Conservation (phyloP, 2,329 filamentous ascomycete genomes). For the Drechslerella dactyloides region DNA sequence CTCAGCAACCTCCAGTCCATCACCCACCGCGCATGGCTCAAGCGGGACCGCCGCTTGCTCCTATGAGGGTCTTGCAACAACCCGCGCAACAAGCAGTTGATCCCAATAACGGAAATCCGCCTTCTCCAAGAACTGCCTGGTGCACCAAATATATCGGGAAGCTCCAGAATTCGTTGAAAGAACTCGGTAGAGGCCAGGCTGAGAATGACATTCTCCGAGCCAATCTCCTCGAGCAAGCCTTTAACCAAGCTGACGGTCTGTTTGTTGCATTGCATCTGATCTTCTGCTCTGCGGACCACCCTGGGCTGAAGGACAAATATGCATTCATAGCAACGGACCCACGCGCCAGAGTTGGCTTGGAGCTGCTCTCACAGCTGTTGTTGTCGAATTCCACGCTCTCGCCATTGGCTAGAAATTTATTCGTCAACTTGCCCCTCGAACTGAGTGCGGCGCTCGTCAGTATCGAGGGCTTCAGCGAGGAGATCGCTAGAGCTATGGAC, state of each 20-base stretch:
- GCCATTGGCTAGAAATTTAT: conserved; percentile 18
- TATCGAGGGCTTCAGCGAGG: conserved; percentile 27
- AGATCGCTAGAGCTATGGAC: conserved; percentile 19
- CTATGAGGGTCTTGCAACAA: too few relatives aligned
- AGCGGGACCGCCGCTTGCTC: too few relatives aligned
- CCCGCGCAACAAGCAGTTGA: too few relatives aligned
- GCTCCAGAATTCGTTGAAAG: conserved; percentile 24
- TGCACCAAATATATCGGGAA: conserved; percentile 15
- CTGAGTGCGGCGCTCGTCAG: background rate
- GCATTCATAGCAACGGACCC: conserved; percentile 17
- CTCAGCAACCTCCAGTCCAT: too few relatives aligned
- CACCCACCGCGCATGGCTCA: too few relatives aligned
- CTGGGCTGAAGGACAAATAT: conserved; percentile 19
- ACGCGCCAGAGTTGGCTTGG: conserved; percentile 19
- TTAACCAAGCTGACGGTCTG: conserved; percentile 34
- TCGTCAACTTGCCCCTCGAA: conserved; percentile 23
- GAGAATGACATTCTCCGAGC: conserved; percentile 34
- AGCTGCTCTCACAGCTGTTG: conserved; percentile 38
- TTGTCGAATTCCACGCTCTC: conserved; percentile 33
- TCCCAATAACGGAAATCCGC: too few relatives aligned
- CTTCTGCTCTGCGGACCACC: conserved; percentile 31
- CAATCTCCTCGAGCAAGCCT: conserved; percentile 30
- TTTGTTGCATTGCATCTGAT: conserved; percentile 40
- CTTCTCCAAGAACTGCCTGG: conserved; percentile 13
- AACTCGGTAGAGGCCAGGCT: conserved; percentile 16